Conservation (phyloP, 805 yeast genomes). For the Diddensiella transvaalensis region DNA sequence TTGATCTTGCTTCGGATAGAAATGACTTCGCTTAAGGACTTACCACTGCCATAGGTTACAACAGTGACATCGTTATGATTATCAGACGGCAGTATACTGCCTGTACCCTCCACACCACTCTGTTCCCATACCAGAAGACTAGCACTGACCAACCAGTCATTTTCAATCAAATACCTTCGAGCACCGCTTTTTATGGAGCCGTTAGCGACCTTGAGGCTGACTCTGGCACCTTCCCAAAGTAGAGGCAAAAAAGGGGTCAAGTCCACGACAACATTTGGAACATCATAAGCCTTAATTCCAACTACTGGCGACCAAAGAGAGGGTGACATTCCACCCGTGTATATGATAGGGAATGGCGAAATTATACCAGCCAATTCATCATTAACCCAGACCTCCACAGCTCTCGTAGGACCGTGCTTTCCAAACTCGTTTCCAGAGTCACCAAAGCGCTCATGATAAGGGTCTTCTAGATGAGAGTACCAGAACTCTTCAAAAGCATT, state of each 20-base stretch:
- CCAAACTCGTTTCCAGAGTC: constrained; percentile 36
- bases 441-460: constrained; percentile 22
- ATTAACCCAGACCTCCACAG: constrained; percentile 58
- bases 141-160: constrained; percentile 34
- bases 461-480: constrained; percentile 58
- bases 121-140: constrained; percentile 32
- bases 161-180: constrained; percentile 16
- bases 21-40: not conserved
- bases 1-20: not conserved
- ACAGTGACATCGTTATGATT: not conserved
- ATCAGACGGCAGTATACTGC: constrained; percentile 8
- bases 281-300: constrained; percentile 66
- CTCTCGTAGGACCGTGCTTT: constrained; percentile 69
- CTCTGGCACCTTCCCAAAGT: constrained; percentile 49
- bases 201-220: constrained; percentile 44
- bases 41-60: not conserved
- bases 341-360: constrained; percentile 69
- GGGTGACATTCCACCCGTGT: constrained; percentile 80
- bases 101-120: constrained; percentile 26
- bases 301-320: constrained; percentile 79
- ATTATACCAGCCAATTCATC: constrained; percentile 56
- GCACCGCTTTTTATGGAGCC: not conserved
- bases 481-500: constrained; percentile 81
- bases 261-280: constrained; percentile 64
- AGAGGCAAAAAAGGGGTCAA: constrained; percentile 64